Evolutionary conservation across 371 early-diverging fungal genomes (phyloP).

Genomic region (Zychaea mexicana): DNA sequence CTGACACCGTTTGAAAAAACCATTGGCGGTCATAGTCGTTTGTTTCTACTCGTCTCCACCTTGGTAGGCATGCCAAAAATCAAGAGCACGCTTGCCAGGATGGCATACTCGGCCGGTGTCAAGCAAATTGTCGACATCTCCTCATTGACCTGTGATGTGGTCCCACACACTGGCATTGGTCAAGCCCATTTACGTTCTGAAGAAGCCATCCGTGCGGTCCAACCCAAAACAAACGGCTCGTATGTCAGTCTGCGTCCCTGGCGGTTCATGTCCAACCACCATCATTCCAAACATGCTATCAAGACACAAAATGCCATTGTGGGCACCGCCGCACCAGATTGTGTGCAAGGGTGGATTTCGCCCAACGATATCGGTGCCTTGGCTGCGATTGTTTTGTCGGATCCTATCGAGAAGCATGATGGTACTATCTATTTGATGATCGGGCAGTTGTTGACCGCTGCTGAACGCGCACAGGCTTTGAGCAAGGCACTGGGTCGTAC

Average conservation of each 20-base stretch:
- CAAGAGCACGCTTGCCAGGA: background rate
- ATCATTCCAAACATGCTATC: background rate
- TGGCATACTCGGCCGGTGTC: constrained; percentile 33
- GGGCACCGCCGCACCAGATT: constrained; percentile 2
- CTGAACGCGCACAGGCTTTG: constrained; percentile 12
- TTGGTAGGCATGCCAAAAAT: background rate
- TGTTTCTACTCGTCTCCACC: constrained; percentile 13
- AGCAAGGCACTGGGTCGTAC: constrained; percentile 9
- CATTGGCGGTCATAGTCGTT: constrained; percentile 15
- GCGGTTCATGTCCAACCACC: constrained; percentile 19
- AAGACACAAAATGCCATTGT: background rate
- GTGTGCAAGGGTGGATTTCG: constrained; percentile 6
- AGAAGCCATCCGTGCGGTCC: constrained; percentile 21
- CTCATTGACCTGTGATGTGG: constrained; percentile 4
- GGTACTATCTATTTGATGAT: constrained; percentile 17
- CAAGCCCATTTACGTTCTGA: constrained; percentile 25
- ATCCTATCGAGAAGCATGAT: constrained; percentile 17
- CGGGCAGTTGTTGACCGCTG: background rate
- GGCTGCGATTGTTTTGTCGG: constrained; percentile 10
- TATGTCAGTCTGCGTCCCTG: constrained; percentile 16
- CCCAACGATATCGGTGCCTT: constrained; percentile 18
- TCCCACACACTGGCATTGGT: constrained; percentile 13
- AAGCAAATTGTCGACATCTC: constrained; percentile 39
- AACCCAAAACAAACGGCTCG: constrained; percentile 12
- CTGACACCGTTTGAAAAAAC: constrained; percentile 12